Base-by-base conservation (phyloP, 2,329 filamentous ascomycete species). In the Diaporthe sp. region DNA sequence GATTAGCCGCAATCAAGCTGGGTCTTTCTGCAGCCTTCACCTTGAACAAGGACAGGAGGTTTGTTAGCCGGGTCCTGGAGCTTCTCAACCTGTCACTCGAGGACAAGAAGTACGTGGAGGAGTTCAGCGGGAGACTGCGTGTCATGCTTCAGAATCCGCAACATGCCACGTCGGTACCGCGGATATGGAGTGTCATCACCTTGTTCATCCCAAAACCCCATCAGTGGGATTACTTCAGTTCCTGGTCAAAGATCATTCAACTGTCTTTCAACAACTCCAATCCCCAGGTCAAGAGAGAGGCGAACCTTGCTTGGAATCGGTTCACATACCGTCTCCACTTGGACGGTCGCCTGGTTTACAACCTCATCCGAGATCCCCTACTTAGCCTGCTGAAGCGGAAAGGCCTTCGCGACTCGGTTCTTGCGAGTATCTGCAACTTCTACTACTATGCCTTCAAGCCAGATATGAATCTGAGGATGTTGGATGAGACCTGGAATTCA, bases 111-210 rank as follows among this genome's bases (percentile, higher is more conserved):
- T 94, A 95, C 79, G 91, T 93, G 51, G 90, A 93, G 13, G 93
- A 92, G 79, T 92, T 96, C 78, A 90, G 91, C 55, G 87, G 90
- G 28, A 90, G 91, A 44, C 87, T 98, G 72, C 89, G 89, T 74
- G 86, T 88, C 15, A 94, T 97, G 92, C 88, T 93, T 37, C 89
- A 92, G 77, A 88, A 89, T 67, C 92, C 88, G 77, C 89, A 92
- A 17, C 89, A 91, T 31, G 91, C 90, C 13, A 83, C 88, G 0
- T 88, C 91, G 53, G 95, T 98, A 0, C 96, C 97, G 8, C 94
- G 95, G 78, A 94, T 98, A 31, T 98, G 96, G 96, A 94, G 94
- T 75, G 90, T 95, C 49, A 87, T 98, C 3, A 91, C 96, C 9
- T 88, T 98, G 2, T 91, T 98, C 73, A 87, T 98, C 65, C 92